A percentile compares a stretch with the other conserved stretches of the same genome.
These are phyloP conservation scores for Penicillium cosmopolitanum DNA, from an alignment of 495 filamentous ascomycete genomes.

Conservation along the genomic window DNA sequence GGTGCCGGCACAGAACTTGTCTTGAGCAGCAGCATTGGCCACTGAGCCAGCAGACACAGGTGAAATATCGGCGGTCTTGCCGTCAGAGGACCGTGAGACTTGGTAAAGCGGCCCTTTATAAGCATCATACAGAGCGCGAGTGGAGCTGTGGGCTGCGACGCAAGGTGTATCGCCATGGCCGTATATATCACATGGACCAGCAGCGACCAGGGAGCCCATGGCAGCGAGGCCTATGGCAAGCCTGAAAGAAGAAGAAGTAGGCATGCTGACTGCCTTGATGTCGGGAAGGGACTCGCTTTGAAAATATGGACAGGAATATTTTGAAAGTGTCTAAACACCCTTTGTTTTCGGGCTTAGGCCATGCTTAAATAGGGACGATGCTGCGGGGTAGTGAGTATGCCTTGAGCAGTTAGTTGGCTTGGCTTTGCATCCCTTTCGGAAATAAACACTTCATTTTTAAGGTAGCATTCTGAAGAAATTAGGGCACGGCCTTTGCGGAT, in stretches of 20 bases:
- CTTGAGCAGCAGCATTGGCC: constrained; percentile 58
- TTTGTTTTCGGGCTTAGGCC: not conserved
- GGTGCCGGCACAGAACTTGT: constrained; percentile 57
- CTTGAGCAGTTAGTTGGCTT: not conserved
- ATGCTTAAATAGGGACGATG: not conserved
- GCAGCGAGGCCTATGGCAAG: constrained; percentile 43
- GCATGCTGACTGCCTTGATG: not conserved
- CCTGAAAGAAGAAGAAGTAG: not conserved
- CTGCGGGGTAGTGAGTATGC: not conserved
- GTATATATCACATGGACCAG: constrained; percentile 61
- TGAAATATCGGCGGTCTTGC: constrained; percentile 45
- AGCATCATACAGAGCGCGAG: constrained; percentile 56
- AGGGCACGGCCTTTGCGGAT: not conserved
- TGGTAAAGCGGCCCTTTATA: constrained; percentile 59
- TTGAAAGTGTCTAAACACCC: not conserved
- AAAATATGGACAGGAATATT: not conserved
- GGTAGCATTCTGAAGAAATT: not conserved
- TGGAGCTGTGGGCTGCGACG: constrained; percentile 61
- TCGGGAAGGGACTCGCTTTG: not conserved
- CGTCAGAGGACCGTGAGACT: constrained; percentile 55
- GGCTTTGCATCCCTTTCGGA: not conserved
- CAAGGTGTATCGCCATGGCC: constrained; percentile 55
- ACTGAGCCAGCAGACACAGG: constrained; percentile 55
- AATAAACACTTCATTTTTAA: not conserved
- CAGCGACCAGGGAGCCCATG: constrained; percentile 46